phyloP scores from a whole-genome alignment of 306 rosid genomes.

The Quercus parvula region DNA sequence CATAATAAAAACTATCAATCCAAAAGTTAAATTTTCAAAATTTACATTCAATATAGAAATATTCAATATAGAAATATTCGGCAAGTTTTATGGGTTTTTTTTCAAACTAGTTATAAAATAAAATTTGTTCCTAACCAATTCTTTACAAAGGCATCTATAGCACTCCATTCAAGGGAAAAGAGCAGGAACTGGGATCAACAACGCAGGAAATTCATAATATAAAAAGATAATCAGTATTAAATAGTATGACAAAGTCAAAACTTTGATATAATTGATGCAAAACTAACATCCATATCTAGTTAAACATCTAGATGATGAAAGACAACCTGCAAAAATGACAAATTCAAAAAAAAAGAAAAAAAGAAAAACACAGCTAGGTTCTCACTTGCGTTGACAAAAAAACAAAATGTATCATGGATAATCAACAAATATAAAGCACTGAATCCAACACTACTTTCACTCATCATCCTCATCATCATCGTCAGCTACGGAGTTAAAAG shows the following conservation, averaged over 20 bases:
- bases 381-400: not conserved
- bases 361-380: not conserved
- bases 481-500: constrained; percentile 55
- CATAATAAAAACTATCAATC: too few relatives aligned
- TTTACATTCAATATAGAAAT: too few relatives aligned
- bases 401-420: not conserved
- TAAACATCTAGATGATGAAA: not conserved
- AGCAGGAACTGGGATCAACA: too few relatives aligned
- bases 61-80: accelerated
- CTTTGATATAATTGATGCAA: not conserved
- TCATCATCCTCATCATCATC: constrained; percentile 37
- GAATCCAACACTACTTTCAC: not conserved
- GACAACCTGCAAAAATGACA: not conserved
- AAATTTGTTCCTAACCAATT: too few relatives aligned
- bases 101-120: too few relatives aligned
- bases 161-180: too few relatives aligned
- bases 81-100: accelerated
- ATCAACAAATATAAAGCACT: not conserved
- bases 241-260: not conserved
- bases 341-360: not conserved
- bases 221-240: not conserved
- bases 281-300: not conserved
- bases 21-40: too few relatives aligned
- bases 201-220: too few relatives aligned
- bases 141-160: too few relatives aligned